Evolutionary conservation across 2,329 filamentous ascomycete species (phyloP).

Genomic region (Aureobasidium sp.): DNA sequence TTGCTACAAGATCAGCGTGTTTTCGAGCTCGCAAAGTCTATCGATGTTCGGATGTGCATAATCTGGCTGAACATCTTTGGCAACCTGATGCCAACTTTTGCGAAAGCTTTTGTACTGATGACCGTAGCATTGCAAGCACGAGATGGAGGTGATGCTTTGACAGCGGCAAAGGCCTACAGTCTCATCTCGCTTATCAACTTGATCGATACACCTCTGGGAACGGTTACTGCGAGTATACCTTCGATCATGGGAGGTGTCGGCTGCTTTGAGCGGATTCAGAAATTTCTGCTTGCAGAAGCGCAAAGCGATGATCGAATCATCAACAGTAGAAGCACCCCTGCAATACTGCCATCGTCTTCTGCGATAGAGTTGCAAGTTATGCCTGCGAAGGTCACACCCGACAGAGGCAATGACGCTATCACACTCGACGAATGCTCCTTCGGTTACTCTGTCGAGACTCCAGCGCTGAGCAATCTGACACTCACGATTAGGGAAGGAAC

Average conservation of each 20-base stretch:
- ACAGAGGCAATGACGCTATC: not conserved
- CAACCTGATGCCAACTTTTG: not conserved
- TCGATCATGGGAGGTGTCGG: not conserved
- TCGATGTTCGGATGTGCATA: not conserved
- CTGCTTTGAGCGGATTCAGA: conserved; percentile 5
- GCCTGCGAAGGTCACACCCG: not conserved
- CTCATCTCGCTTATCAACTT: not conserved
- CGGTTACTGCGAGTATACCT: not conserved
- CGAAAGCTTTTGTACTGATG: not conserved
- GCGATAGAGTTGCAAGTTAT: not conserved
- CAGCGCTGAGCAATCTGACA: not conserved
- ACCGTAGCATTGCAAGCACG: not conserved
- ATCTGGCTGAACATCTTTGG: conserved; percentile 1
- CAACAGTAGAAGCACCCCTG: not conserved
- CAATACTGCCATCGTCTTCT: not conserved
- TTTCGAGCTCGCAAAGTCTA: not conserved
- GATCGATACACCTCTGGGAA: not conserved
- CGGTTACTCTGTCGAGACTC: not conserved
- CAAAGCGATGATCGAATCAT: not conserved
- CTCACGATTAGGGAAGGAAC: not conserved
- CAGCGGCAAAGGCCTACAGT: not conserved
- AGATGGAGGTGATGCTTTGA: not conserved
- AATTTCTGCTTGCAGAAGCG: not conserved
- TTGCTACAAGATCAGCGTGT: not conserved
- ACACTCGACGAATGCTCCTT: not conserved